Conservation (phyloP, 2,329 filamentous ascomycete species). For the Atkinsonella hypoxylon region DNA sequence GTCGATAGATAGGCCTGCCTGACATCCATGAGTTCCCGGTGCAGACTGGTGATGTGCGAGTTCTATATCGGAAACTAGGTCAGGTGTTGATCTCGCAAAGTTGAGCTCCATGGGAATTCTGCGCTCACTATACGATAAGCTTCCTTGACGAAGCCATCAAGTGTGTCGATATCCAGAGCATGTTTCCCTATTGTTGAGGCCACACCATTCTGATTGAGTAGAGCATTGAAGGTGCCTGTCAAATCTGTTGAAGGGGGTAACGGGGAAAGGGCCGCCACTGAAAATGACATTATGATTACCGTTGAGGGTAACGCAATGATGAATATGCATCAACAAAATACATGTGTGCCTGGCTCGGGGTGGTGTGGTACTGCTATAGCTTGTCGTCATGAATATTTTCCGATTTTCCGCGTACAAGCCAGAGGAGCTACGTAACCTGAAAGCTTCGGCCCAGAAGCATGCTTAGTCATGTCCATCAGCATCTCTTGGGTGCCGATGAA, state of each 20-base stretch:
- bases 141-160: conserved; percentile 86
- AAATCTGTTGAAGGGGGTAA: conserved; percentile 40
- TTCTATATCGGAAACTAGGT: conserved; percentile 42
- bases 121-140: conserved; percentile 75
- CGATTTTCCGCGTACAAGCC: neutral
- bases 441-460: neutral
- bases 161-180: conserved; percentile 28
- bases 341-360: neutral
- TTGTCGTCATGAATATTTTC: neutral
- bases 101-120: conserved; percentile 2
- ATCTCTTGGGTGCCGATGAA: too few relatives aligned
- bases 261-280: conserved; percentile 14
- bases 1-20: conserved; percentile 87
- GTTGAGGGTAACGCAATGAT: neutral
- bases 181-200: conserved; percentile 32
- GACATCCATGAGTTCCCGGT: conserved; percentile 68
- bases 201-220: conserved; percentile 45
- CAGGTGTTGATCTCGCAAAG: neutral
- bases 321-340: neutral
- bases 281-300: conserved; percentile 4
- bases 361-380: neutral
- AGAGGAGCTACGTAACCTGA: conserved; percentile 1
- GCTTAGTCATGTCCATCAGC: conserved; percentile 3
- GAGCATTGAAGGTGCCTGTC: conserved; percentile 56
- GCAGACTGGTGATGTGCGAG: conserved; percentile 69